Conservation (phyloP, 2,329 filamentous ascomycete species). For the Stemphylium vesicarium region DNA sequence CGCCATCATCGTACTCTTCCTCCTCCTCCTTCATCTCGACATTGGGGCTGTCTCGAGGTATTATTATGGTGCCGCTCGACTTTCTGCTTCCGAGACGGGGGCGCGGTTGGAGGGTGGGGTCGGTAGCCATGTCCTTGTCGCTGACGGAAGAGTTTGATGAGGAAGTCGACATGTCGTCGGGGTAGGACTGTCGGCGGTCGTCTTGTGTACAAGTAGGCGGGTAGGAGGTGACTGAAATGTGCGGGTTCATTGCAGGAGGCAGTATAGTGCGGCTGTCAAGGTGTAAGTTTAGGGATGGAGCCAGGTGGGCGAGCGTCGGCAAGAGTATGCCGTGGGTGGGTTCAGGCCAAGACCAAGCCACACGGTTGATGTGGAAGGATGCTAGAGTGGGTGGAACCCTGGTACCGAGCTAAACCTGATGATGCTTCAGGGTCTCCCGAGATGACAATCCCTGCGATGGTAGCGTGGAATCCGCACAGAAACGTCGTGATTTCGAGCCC, state of each 20-base stretch:
- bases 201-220: constrained; percentile 31
- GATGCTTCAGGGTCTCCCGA: constrained; percentile 16
- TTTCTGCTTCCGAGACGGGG: constrained; percentile 75
- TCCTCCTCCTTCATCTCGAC: constrained; percentile 76
- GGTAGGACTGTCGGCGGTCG: constrained; percentile 35
- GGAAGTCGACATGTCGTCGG: constrained; percentile 48
- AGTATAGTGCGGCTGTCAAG: constrained; percentile 20
- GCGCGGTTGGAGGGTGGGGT: constrained; percentile 59
- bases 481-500: background rate
- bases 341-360: constrained; percentile 16
- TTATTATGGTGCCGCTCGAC: constrained; percentile 82
- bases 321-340: constrained; percentile 28
- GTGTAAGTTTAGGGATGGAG: constrained; percentile 21
- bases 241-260: constrained; percentile 29
- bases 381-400: constrained; percentile 24
- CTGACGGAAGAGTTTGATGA: constrained; percentile 55
- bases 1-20: constrained; percentile 80
- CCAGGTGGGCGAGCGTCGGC: constrained; percentile 23
- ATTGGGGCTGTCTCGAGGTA: constrained; percentile 76
- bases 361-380: constrained; percentile 31
- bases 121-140: constrained; percentile 47
- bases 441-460: constrained; percentile 20
- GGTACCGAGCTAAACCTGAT: constrained; percentile 8
- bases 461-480: constrained; percentile 8
- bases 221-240: constrained; percentile 33